These are phyloP conservation scores for Kuraishia cidri DNA, from an alignment of 805 yeast genomes.

Conservation along the genomic window DNA sequence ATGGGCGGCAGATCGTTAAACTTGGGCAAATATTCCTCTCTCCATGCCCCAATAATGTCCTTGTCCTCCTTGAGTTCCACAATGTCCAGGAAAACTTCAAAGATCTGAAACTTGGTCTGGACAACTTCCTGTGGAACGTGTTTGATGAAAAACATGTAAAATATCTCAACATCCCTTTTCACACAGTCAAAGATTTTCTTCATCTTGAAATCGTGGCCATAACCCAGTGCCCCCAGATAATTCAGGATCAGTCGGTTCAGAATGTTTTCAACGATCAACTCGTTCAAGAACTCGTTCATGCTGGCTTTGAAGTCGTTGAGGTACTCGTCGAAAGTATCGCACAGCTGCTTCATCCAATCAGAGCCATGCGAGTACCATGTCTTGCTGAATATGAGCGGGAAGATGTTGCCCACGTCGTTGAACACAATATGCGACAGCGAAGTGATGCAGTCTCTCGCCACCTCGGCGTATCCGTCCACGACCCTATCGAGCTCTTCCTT, in stretches of 20 bases:
- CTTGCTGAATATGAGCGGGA: slow-evolving; percentile 53
- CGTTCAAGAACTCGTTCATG: slow-evolving; percentile 45
- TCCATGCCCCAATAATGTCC: slow-evolving; percentile 49
- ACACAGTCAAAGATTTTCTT: slow-evolving; percentile 35
- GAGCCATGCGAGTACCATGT: slow-evolving; percentile 59
- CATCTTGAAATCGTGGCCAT: slow-evolving; percentile 18
- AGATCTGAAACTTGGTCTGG: slow-evolving; percentile 41
- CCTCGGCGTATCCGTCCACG: slow-evolving; percentile 73
- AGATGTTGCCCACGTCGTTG: slow-evolving; percentile 61
- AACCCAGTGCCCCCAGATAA: slow-evolving; percentile 38
- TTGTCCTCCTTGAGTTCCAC: slow-evolving; percentile 33
- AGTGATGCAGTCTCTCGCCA: slow-evolving; percentile 56
- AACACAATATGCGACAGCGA: slow-evolving; percentile 53
- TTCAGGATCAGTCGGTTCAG: slow-evolving; percentile 27
- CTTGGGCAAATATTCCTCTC: slow-evolving; percentile 41
- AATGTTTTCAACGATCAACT: slow-evolving; percentile 41
- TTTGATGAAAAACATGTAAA: slow-evolving; percentile 43
- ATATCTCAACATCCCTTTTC: slow-evolving; percentile 49
- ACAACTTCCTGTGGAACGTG: slow-evolving; percentile 30
- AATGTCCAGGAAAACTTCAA: slow-evolving; percentile 56
- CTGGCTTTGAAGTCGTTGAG: slow-evolving; percentile 51
- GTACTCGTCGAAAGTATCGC: slow-evolving; percentile 71
- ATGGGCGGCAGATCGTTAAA: slow-evolving; percentile 76
- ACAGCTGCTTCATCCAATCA: slow-evolving; percentile 48
- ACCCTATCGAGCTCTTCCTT: slow-evolving; percentile 48